Evolutionary conservation across 495 filamentous ascomycete genomes (phyloP).

Genomic region (Aspergillus campestris): DNA sequence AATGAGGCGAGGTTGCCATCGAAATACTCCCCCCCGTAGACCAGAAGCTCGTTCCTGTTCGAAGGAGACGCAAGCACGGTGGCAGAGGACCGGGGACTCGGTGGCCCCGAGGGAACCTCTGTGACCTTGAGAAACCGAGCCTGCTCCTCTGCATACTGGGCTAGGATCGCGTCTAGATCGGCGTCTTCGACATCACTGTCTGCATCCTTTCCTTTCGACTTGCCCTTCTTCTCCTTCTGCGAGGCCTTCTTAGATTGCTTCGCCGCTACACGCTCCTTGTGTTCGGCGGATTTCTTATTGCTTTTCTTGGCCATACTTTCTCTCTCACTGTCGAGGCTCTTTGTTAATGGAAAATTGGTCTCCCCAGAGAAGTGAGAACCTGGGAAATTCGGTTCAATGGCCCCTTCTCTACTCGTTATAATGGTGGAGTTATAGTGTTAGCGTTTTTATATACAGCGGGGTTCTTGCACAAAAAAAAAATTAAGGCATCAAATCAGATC

Average conservation of each 20-base stretch:
- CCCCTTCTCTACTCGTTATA: neutral
- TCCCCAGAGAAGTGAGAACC: neutral
- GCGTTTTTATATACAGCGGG: constrained; percentile 1
- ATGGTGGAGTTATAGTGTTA: neutral
- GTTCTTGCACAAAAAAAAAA: constrained; percentile 1
- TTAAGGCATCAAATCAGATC: neutral
- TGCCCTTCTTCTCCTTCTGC: constrained; percentile 68
- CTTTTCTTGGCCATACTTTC: constrained; percentile 43
- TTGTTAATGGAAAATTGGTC: neutral
- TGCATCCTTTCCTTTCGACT: constrained; percentile 47
- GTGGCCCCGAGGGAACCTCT: constrained; percentile 66
- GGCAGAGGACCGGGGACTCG: constrained; percentile 66
- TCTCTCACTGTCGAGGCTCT: neutral
- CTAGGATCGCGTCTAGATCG: constrained; percentile 95
- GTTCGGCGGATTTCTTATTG: constrained; percentile 48
- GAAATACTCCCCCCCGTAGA: constrained; percentile 79
- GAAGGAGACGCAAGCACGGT: constrained; percentile 76
- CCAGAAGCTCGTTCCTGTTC: constrained; percentile 79
- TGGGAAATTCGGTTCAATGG: neutral
- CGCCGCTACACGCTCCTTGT: constrained; percentile 46
- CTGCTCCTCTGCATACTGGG: constrained; percentile 76
- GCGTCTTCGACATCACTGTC: constrained; percentile 84
- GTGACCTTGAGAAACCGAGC: constrained; percentile 91
- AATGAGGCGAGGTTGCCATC: constrained; percentile 56
- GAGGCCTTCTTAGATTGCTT: constrained; percentile 55